These are phyloP conservation scores for Kokia cookei DNA, from an alignment of 441 rosid genomes.

Conservation along the genomic window DNA sequence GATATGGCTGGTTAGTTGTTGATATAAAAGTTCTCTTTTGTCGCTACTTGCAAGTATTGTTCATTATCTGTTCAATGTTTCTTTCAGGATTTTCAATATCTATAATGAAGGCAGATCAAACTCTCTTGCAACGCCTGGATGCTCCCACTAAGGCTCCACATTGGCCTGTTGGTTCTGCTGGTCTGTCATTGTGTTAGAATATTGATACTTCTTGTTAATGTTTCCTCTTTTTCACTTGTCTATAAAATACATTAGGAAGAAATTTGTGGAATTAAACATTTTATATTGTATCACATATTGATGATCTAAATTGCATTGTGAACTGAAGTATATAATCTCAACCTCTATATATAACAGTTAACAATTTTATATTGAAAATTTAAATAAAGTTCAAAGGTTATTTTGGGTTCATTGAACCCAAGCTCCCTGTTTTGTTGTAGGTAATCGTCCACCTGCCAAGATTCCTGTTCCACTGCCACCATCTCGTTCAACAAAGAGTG, in stretches of 20 bases:
- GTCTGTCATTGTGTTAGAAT: conserved; percentile 36
- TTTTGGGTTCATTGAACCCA: conserved; percentile 11
- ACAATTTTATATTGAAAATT: not conserved
- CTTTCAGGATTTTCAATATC: conserved; percentile 85
- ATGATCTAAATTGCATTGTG: conserved; percentile 2
- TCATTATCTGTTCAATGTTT: conserved; percentile 14
- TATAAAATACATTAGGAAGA: not conserved
- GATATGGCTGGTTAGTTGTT: conserved; percentile 89
- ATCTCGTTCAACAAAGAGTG: conserved; percentile 49
- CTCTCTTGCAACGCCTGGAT: conserved; percentile 67
- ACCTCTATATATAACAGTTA: not conserved
- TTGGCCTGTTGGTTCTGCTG: conserved; percentile 94
- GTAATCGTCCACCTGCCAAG: conserved; percentile 84
- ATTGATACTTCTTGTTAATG: conserved; percentile 9
- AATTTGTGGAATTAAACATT: not conserved
- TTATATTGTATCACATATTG: conserved; percentile 1
- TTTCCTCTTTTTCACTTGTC: not conserved
- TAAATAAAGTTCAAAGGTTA: not conserved
- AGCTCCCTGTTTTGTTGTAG: conserved; percentile 32
- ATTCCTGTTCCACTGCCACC: conserved; percentile 82
- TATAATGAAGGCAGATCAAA: conserved; percentile 83
- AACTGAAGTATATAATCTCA: conserved; percentile 1
- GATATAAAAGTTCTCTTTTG: conserved; percentile 7
- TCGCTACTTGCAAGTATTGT: not conserved
- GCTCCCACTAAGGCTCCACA: conserved; percentile 93